phyloP scores from a whole-genome alignment of 768 basidiomycete genomes.

The Pleurotus tuoliensis region DNA sequence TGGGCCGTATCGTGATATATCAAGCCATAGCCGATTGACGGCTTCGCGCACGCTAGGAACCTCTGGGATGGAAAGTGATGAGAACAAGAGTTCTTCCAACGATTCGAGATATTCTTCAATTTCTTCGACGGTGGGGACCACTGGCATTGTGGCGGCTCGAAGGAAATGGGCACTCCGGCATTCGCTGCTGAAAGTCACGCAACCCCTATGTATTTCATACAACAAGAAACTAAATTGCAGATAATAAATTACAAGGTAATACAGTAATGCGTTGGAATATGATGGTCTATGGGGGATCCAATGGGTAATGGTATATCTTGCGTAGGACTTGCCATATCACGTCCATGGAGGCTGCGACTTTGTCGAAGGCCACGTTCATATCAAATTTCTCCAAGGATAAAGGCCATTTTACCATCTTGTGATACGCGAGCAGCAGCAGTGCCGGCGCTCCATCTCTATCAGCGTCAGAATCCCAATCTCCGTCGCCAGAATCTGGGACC shows the following conservation, averaged over 20 bases:
- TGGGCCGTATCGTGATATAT: conserved; percentile 79
- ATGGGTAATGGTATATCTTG: conserved; percentile 52
- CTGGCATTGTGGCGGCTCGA: neutral
- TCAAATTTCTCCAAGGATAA: conserved; percentile 18
- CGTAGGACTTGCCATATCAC: conserved; percentile 45
- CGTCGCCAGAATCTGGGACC: too few species aligned
- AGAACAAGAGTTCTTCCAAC: conserved; percentile 58
- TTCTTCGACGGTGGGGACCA: conserved; percentile 49
- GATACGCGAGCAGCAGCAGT: neutral
- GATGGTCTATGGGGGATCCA: conserved; percentile 37
- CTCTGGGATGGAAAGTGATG: conserved; percentile 52
- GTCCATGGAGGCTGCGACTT: conserved; percentile 34
- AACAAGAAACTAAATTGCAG: neutral
- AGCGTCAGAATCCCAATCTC: neutral
- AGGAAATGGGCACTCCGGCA: neutral
- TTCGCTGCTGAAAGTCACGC: neutral
- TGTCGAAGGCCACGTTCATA: conserved; percentile 24
- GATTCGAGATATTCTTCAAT: conserved; percentile 69
- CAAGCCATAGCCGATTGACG: conserved; percentile 67
- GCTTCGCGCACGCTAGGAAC: conserved; percentile 64
- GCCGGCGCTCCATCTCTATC: neutral
- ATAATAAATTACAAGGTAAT: neutral
- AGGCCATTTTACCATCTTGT: conserved; percentile 20
- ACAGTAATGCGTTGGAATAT: neutral
- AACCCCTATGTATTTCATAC: neutral